Base-by-base conservation (phyloP, 2,329 filamentous ascomycete genomes). In the Ophiocordyceps camponoti-floridani region DNA sequence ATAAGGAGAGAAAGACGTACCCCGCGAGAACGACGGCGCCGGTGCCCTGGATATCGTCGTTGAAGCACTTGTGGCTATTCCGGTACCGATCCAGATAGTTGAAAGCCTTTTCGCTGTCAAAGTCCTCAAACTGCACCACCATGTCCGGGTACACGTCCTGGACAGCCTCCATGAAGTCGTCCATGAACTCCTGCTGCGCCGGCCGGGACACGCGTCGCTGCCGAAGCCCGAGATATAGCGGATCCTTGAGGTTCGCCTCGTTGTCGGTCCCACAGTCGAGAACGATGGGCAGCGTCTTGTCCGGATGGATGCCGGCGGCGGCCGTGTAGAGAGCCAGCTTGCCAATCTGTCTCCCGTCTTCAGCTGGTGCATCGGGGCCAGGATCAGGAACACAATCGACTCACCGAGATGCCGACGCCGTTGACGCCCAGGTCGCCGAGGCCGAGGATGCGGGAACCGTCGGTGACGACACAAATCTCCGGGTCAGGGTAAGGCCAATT, bases 31-130 rank as follows among this genome's bases (percentile, higher is more conserved):
- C 87, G 56, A 98, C 91, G 50, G 89, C 87, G 54, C 91, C 91
- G 54, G 91, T 96, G 52, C 89, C 89, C 69, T 96, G 89, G 58
- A 98, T 91, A 60, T 98, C 89, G 58, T 96, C 91, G 63, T 96
- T 96, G 77, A 98, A 98, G 73, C 85, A 93, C 63, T 84, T 88
- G 71, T 94, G 89, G 51, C 72, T 75, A 60, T 88, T 72, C 54
- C 85, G 82, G 67, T 96, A 96, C 48, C 86, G 78, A 60, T 91
- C 83, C 38, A 96, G 75, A 56, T 93, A 89, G 50, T 84, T 82
- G 75, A 96, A 98, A 42, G 91, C 89, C 65, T 79, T 79, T 53
- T 77, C 73, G 57, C 89, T 94, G 70, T 96, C 94, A 64, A 94
- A 96, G 59, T 96, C 91, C 62, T 96, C 89, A 55, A 94, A 96